Evolutionary conservation across 352 stramenopile species (phyloP).

Genomic region (Globisporangium spiculum): DNA sequence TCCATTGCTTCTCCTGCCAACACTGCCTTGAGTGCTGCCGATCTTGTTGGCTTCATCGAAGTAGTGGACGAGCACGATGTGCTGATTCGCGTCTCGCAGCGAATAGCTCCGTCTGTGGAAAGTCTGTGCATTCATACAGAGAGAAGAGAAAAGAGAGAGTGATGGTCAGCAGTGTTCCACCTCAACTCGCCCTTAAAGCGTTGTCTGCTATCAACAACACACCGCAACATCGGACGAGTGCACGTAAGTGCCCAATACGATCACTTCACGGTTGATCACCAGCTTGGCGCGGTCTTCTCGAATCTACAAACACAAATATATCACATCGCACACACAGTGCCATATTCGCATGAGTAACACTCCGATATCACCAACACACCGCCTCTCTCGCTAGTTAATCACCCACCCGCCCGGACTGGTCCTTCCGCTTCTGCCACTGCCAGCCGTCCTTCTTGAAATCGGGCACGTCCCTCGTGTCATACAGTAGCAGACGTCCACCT

Average conservation of each 20-base stretch:
- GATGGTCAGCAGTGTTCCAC: too few species aligned
- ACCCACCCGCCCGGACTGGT: slow-evolving; percentile 61
- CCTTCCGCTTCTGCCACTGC: slow-evolving; percentile 85
- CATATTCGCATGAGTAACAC: neutral
- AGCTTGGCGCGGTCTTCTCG: slow-evolving; percentile 84
- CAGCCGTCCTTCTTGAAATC: slow-evolving; percentile 88
- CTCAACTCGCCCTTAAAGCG: too few species aligned
- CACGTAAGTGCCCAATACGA: slow-evolving; percentile 81
- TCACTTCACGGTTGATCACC: slow-evolving; percentile 78
- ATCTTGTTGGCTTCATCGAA: slow-evolving; percentile 76
- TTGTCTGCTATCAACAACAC: slow-evolving; percentile 14
- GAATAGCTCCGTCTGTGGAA: slow-evolving; percentile 86
- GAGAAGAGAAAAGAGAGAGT: too few species aligned
- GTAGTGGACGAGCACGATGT: slow-evolving; percentile 85
- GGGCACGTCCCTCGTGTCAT: slow-evolving; percentile 50
- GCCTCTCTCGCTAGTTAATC: neutral
- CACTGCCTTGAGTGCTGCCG: neutral
- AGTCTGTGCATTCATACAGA: slow-evolving; percentile 29
- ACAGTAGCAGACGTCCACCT: slow-evolving; percentile 76
- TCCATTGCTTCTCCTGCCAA: neutral
- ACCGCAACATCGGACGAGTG: slow-evolving; percentile 73
- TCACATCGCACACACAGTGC: neutral
- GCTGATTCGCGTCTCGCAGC: slow-evolving; percentile 59
- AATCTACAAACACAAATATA: slow-evolving; percentile 27
- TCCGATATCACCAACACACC: neutral